A percentile compares a stretch with the other conserved stretches of the same genome.
These are phyloP conservation scores for Sporothrix schenckii DNA, from an alignment of 2,329 filamentous ascomycete genomes.

Conservation along the genomic window DNA sequence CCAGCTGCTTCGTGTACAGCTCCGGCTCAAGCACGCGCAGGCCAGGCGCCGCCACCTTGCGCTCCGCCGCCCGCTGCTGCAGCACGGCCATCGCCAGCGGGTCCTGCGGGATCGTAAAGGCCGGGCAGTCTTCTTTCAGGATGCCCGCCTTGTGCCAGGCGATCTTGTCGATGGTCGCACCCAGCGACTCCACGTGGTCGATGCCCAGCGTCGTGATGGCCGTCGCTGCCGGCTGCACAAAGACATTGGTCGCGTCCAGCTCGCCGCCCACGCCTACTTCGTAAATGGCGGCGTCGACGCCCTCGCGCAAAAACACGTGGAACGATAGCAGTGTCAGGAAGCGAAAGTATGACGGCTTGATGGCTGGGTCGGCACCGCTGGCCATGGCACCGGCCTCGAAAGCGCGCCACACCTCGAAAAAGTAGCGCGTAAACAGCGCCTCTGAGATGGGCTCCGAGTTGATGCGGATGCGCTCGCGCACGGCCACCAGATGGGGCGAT, in stretches of 20 bases:
- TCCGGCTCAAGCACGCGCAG: constrained; percentile 36
- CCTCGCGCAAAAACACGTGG: constrained; percentile 66
- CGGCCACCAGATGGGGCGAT: constrained; percentile 68
- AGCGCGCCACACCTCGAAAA: constrained; percentile 68
- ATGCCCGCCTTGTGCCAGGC: constrained; percentile 76
- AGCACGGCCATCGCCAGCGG: constrained; percentile 52
- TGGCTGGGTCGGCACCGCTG: constrained; percentile 41
- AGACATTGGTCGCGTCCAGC: constrained; percentile 69
- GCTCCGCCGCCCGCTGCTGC: constrained; percentile 55
- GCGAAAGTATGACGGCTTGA: constrained; percentile 61
- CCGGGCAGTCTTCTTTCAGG: constrained; percentile 62
- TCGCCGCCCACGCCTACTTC: constrained; percentile 71
- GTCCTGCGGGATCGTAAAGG: constrained; percentile 59
- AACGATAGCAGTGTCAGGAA: constrained; percentile 68
- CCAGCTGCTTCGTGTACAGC: constrained; percentile 28
- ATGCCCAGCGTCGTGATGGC: constrained; percentile 69
- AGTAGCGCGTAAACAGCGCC: constrained; percentile 64
- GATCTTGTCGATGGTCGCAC: constrained; percentile 65
- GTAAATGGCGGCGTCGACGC: constrained; percentile 64
- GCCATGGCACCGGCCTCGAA: constrained; percentile 40
- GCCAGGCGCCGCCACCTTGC: constrained; percentile 39
- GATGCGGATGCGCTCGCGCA: constrained; percentile 68
- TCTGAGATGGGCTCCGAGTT: constrained; percentile 61
- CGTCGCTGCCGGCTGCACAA: constrained; percentile 58
- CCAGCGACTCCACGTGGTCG: constrained; percentile 67